A percentile compares a stretch with the other conserved stretches of the same genome.
These are phyloP conservation scores for Monilinia fructigena DNA, from an alignment of 2,329 filamentous ascomycete species.

Conservation along the genomic window DNA sequence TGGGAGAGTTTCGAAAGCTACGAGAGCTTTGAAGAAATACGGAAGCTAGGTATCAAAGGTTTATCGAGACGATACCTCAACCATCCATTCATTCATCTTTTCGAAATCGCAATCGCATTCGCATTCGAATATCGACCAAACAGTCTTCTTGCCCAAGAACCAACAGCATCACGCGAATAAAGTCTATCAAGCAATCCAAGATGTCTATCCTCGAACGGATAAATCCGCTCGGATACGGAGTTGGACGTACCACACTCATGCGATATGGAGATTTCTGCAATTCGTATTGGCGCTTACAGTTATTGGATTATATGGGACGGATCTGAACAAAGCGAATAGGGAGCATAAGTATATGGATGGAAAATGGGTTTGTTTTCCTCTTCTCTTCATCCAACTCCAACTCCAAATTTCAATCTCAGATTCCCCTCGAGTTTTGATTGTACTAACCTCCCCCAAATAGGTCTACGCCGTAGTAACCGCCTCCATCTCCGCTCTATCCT, in stretches of 20 bases:
- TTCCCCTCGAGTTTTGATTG: background rate
- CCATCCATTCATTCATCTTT: too few relatives aligned
- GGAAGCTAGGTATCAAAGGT: too few relatives aligned
- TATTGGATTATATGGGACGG: conserved; percentile 73
- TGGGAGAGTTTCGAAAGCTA: too few relatives aligned
- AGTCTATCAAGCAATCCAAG: background rate
- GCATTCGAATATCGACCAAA: too few relatives aligned
- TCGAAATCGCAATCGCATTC: too few relatives aligned
- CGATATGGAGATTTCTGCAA: conserved; percentile 68
- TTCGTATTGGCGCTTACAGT: conserved; percentile 75
- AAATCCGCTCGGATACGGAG: conserved; percentile 5
- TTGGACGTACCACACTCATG: conserved; percentile 43
- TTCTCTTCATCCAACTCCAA: background rate
- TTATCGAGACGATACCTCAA: too few relatives aligned
- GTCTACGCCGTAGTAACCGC: conserved; percentile 72
- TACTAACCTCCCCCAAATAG: conserved; percentile 41
- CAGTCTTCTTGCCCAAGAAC: background rate
- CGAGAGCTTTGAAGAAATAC: too few relatives aligned
- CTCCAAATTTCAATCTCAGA: background rate
- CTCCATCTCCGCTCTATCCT: conserved; percentile 62
- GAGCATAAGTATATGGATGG: conserved; percentile 54
- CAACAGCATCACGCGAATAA: background rate
- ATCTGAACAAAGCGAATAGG: conserved; percentile 57
- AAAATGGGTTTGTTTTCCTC: conserved; percentile 62
- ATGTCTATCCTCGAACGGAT: conserved; percentile 15